A percentile compares a stretch with the other conserved stretches of the same genome.
These are phyloP conservation scores for Noccaea bulbosa DNA, from an alignment of 345 rosid species.

Conservation along the genomic window DNA sequence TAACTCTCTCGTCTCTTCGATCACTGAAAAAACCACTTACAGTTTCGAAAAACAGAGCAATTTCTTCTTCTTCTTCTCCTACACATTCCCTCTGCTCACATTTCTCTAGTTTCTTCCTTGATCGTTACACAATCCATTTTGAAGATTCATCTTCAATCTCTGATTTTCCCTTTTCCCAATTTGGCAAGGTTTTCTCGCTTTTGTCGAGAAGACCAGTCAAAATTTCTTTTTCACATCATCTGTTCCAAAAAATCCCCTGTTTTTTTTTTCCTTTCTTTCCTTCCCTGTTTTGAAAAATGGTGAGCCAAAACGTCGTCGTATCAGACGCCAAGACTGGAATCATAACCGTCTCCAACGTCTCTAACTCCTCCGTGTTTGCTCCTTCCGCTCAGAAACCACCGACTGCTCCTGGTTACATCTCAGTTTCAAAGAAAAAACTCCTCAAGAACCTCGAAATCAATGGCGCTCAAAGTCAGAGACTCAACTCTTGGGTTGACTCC, in stretches of 20 bases:
- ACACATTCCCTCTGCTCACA: neutral
- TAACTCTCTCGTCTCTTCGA: conserved; percentile 39
- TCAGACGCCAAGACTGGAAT: conserved; percentile 53
- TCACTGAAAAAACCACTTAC: neutral
- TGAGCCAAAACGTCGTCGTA: conserved; percentile 65
- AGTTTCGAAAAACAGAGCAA: conserved; percentile 25
- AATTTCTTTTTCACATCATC: neutral
- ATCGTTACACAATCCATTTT: neutral
- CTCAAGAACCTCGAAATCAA: conserved; percentile 66
- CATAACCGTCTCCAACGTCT: conserved; percentile 45
- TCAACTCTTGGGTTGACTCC: conserved; percentile 82
- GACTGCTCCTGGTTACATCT: conserved; percentile 57
- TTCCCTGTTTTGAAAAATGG: conserved; percentile 43
- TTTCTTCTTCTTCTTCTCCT: neutral
- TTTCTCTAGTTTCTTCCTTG: neutral
- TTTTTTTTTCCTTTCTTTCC: neutral
- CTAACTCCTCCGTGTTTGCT: conserved; percentile 51
- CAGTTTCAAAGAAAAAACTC: conserved; percentile 55
- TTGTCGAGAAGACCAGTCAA: neutral
- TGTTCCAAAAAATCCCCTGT: conserved; percentile 4
- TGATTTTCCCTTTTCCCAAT: neutral
- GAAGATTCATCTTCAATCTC: neutral
- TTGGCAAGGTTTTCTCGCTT: neutral
- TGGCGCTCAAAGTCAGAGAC: conserved; percentile 51
- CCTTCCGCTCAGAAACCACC: conserved; percentile 72